Base-by-base conservation (phyloP, 768 basidiomycete species). In the Rhodocollybia butyracea region DNA sequence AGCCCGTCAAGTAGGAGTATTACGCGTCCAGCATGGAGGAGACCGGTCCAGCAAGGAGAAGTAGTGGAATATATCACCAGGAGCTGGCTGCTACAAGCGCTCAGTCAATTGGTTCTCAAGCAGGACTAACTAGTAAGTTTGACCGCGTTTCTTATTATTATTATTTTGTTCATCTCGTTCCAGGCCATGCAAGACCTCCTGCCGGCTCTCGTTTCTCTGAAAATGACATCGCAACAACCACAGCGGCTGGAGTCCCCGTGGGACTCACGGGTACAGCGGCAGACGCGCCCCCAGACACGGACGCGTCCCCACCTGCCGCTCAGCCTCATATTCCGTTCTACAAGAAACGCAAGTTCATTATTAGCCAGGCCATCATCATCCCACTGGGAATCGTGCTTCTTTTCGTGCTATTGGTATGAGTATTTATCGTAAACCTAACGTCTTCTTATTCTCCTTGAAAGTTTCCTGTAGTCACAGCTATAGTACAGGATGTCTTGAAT, bases 401-500 rank as follows among this genome's bases (percentile, higher is more conserved):
- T 19, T 89, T 89, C 68, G 79, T 89, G 57, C 45, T 88, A 11
- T 67, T 89, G 43, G 43, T 45, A 6, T 45, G 43, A 27, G 30
- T 29, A 15, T 45, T 19, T 45, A 24, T 45, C 26, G 10, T 12
- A 45, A 26, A 27, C 26, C 8, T 29, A 27, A 27, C 26, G 12
- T 45, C 30, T 2, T n/a, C 43, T 29, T 45, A n/a, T 27, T 27
- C n/a, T 27, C 21, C 30, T 29, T 12, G 11, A 45, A 45, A 45
- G 22, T 89, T 81, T 66, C 87, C 87, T 5, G 83, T 89, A 54
- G 73, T 89, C 54, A 77, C 70, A 47, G 86, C 86, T 42, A 85
- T 88, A 59, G 76, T 80, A 19, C 85, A 86, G 59, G 75, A 83
- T 39, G 79, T 89, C 38, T 77, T 89, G 15, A 81, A 86, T 55